Evolutionary conservation across 2,329 filamentous ascomycete species (phyloP), one percentile per base, ranked within the genome.

Genomic region (Fusarium annulatum): DNA sequence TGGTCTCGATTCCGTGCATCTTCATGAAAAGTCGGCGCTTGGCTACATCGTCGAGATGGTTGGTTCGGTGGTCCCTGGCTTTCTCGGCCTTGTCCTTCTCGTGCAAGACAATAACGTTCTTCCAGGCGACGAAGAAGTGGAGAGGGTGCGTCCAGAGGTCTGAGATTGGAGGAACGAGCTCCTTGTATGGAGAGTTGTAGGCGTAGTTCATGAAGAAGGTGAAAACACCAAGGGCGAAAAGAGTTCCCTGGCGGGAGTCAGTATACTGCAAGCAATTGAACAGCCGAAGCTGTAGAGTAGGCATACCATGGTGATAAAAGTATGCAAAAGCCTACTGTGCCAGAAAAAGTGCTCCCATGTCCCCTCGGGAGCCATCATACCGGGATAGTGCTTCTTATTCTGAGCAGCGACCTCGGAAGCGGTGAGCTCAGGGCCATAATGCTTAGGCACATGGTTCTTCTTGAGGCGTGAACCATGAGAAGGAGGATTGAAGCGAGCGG

Each of bases 401-500:
- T 94, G 94, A 69, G 87, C 88, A 71, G 88, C 85, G 57, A 86
- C 84, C 82, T 97, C 92, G 58, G 91, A 88, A 26, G 87, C 85
- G 21, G 89, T 91, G 69, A 95, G 84, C 28, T 89, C 84, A 23
- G 94, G 93, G 42, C 94, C 95, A 80, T 97, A 97, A 81, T 92
- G 90, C 77, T 88, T 87, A 36, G 92, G 91, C 11, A 85, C 81
- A 33, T 79, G 82, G 82, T 80, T 81, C 73, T 88, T 86, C 61
- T 88, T 87, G 38, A 94, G 88, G 11, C 93, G 88, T 28, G 93
- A 86, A 18, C 93, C 92, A 82, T 98, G 96, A 0, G 96, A 98
- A 0, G 96, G 96, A 5, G 96, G 96, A 53, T 94, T 94, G 87
- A 97, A 98, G 81, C 92, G 93, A 78, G 93, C 89, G 30, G 96